Evolutionary conservation across 768 basidiomycete species (phyloP).

Genomic region (Auriculariales sp.): DNA sequence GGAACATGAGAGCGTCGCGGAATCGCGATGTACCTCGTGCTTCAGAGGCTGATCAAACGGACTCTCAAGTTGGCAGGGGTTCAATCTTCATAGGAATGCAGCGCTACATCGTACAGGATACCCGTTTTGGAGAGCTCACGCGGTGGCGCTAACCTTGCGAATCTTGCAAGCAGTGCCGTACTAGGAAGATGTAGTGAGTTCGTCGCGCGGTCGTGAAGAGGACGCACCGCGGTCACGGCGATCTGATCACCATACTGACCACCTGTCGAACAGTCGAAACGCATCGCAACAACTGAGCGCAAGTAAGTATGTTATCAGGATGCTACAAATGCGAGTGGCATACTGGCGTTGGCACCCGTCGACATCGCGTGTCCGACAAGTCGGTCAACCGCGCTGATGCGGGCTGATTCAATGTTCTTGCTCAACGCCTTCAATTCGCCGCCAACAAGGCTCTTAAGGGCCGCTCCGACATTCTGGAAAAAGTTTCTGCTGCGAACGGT

Average conservation of each 20-base stretch:
- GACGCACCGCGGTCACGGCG: background rate
- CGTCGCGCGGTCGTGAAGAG: no score
- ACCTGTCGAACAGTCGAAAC: background rate
- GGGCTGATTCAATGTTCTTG: background rate
- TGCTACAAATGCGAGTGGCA: background rate
- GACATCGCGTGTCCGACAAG: background rate
- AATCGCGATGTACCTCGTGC: no score
- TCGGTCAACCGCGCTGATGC: background rate
- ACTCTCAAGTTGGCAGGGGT: no score
- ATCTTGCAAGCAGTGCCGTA: background rate
- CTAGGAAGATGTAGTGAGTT: no score
- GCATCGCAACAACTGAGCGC: background rate
- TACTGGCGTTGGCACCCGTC: background rate
- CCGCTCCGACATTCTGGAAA: background rate
- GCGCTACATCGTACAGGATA: no score
- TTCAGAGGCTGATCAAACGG: no score
- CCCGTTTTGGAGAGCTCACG: no score
- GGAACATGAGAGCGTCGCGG: no score
- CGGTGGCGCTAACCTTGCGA: no score
- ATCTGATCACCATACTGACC: background rate
- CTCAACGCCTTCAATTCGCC: background rate
- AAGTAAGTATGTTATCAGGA: no score
- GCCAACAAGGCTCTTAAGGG: background rate
- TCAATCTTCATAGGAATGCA: no score
- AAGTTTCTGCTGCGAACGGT: background rate